Evolutionary conservation across 305 asterid species (phyloP).

Genomic region (Coffea humblotiana): DNA sequence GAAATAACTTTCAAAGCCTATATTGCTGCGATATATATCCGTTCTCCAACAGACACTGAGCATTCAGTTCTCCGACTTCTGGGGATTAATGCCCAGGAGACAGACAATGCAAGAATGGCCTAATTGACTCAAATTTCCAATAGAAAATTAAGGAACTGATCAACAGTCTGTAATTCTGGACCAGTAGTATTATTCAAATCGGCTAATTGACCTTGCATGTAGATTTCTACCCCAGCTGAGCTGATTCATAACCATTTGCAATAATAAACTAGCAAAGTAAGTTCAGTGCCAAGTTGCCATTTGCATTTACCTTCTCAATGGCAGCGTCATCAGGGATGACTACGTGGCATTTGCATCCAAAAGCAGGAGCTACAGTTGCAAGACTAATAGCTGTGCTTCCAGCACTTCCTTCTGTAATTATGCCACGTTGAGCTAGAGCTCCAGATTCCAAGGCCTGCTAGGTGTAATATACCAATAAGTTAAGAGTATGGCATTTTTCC

Average conservation of each 20-base stretch:
- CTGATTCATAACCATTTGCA: slow-evolving; percentile 2
- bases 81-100: neutral
- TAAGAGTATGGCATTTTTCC: neutral
- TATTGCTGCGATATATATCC: neutral
- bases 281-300: neutral
- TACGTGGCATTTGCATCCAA: slow-evolving; percentile 93
- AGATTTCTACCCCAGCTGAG: neutral
- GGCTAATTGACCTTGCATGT: neutral
- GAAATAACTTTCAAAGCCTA: neutral
- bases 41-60: neutral
- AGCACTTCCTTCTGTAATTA: slow-evolving; percentile 95
- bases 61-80: neutral
- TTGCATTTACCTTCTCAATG: slow-evolving; percentile 64
- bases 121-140: neutral
- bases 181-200: neutral
- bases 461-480: neutral
- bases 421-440: slow-evolving; percentile 74
- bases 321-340: slow-evolving; percentile 98
- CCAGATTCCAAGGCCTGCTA: slow-evolving; percentile 78
- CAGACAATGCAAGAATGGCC: slow-evolving; percentile 1
- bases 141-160: neutral
- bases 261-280: neutral
- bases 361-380: slow-evolving; percentile 93
- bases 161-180: neutral
- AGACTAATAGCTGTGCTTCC: slow-evolving; percentile 98